Evolutionary conservation across 306 rosid genomes (phyloP).

Genomic region (Luffa aegyptiaca): DNA sequence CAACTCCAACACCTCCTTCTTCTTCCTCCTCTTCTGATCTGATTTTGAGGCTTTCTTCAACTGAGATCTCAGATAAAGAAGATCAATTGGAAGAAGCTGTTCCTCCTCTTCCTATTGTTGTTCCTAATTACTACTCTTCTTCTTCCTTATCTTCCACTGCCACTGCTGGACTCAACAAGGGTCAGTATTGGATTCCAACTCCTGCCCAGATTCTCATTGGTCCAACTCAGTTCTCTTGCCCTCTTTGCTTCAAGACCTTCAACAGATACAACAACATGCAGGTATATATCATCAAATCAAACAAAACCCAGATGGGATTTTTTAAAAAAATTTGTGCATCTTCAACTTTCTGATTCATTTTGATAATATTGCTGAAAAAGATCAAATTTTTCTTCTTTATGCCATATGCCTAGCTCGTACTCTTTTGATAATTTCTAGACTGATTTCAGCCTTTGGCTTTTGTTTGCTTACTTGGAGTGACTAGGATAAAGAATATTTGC

Average conservation of each 20-base stretch:
- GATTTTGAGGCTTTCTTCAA: slow-evolving; percentile 33
- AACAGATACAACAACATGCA: slow-evolving; percentile 97
- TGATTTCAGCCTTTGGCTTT: slow-evolving; percentile 31
- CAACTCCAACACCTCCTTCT: slow-evolving; percentile 23
- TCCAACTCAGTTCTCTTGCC: slow-evolving; percentile 88
- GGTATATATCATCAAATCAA: slow-evolving; percentile 23
- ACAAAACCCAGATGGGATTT: not conserved
- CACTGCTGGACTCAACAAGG: not conserved
- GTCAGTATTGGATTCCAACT: slow-evolving; percentile 85
- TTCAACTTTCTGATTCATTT: not conserved
- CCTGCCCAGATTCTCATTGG: slow-evolving; percentile 89
- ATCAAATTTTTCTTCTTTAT: slow-evolving; percentile 13
- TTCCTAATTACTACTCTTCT: not conserved
- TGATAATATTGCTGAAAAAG: slow-evolving; percentile 16
- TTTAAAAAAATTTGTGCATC: not conserved
- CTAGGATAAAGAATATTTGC: slow-evolving; percentile 9
- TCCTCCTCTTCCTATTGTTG: not conserved
- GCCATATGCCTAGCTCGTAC: slow-evolving; percentile 15
- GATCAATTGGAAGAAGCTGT: slow-evolving; percentile 3
- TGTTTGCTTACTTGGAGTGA: not conserved
- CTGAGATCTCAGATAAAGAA: slow-evolving; percentile 40
- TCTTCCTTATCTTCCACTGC: not conserved
- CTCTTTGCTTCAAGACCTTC: slow-evolving; percentile 94
- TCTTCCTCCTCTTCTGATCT: slow-evolving; percentile 32
- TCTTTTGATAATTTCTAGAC: slow-evolving; percentile 15